phyloP scores from a whole-genome alignment of 768 basidiomycete genomes.

The Boletus speciosus region DNA sequence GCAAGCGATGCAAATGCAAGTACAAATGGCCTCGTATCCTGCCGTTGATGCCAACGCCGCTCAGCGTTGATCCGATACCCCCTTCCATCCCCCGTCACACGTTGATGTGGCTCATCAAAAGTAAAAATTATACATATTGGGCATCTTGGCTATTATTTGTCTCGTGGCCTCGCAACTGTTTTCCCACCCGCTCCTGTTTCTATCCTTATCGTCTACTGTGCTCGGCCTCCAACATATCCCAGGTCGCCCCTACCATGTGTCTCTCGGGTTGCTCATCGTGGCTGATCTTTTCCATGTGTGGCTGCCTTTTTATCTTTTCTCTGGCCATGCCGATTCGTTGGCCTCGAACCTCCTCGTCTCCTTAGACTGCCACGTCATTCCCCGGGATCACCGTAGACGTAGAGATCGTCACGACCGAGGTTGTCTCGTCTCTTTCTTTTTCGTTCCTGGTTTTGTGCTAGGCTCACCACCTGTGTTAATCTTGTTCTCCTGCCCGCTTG shows the following conservation, averaged over 20 bases:
- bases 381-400: slow-evolving; percentile 15
- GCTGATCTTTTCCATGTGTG: slow-evolving; percentile 1
- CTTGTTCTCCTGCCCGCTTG: slow-evolving; percentile 11
- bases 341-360: slow-evolving; percentile 1
- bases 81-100: background rate
- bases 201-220: slow-evolving; percentile 6
- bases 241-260: slow-evolving; percentile 20
- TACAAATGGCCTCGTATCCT: slow-evolving; percentile 24
- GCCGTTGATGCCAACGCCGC: slow-evolving; percentile 9
- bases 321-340: slow-evolving; percentile 5
- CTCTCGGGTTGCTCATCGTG: slow-evolving; percentile 8
- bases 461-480: slow-evolving; percentile 16
- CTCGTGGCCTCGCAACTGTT: slow-evolving; percentile 4
- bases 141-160: slow-evolving; percentile 29
- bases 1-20: slow-evolving; percentile 31
- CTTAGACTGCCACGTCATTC: slow-evolving; percentile 9
- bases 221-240: slow-evolving; percentile 34
- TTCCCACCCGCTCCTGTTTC: slow-evolving; percentile 11
- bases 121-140: slow-evolving; percentile 38
- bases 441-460: background rate
- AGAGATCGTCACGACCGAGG: slow-evolving; percentile 14
- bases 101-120: slow-evolving; percentile 18
- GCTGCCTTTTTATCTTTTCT: background rate
- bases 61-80: slow-evolving; percentile 24
- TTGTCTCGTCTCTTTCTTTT: background rate